Percentiles rank a stretch among this genome's conserved stretches.
Evolutionary conservation across 2,329 filamentous ascomycete genomes (phyloP).

Genomic region (Aspergillus ustus): DNA sequence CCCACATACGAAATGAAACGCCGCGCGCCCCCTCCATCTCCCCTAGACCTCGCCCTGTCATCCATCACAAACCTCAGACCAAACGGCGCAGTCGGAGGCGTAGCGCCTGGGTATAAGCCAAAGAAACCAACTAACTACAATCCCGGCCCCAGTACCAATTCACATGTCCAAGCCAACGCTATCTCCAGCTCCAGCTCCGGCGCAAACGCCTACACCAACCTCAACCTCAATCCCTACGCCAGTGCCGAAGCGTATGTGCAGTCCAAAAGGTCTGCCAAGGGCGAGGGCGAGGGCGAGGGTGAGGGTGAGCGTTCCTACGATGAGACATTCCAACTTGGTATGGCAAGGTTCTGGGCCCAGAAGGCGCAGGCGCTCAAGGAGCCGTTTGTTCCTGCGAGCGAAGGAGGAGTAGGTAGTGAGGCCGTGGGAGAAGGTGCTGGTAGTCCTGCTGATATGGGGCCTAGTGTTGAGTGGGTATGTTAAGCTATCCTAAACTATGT

Average conservation of each 20-base stretch:
- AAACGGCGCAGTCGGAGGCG: background rate
- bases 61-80: background rate
- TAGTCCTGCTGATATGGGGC: background rate
- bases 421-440: background rate
- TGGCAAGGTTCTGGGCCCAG: conserved; percentile 12
- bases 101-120: background rate
- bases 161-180: background rate
- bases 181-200: background rate
- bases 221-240: background rate
- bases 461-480: background rate
- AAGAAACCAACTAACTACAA: background rate
- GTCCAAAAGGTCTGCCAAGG: background rate
- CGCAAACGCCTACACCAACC: background rate
- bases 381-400: conserved; percentile 4
- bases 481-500: background rate
- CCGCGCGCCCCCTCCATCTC: background rate
- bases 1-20: background rate
- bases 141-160: background rate
- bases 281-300: background rate
- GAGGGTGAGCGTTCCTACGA: background rate
- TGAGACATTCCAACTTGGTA: conserved; percentile 5
- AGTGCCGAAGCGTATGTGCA: background rate
- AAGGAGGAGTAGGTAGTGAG: conserved; percentile 2
- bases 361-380: conserved; percentile 16
- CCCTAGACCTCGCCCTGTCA: background rate